Evolutionary conservation across 495 filamentous ascomycete genomes (phyloP), one percentile per base, ranked within the genome.

Genomic region (Hypoxylon lienhwacheense): DNA sequence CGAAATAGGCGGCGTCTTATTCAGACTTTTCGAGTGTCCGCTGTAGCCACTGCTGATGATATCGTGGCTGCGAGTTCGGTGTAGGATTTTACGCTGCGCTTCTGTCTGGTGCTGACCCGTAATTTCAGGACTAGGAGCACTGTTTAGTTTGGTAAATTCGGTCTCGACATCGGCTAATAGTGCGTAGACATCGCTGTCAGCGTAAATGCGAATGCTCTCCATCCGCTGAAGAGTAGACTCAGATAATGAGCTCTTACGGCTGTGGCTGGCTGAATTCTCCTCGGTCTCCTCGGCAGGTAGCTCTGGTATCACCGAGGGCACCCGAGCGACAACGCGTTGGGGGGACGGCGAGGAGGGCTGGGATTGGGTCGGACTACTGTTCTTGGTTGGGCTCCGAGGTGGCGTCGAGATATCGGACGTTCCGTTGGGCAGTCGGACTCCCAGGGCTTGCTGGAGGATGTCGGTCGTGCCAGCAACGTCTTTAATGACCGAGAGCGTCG

Each of bases 121-220:
- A 22, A 19, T 5, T 32, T 61, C 57, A n/a, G 57, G 50, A n/a
- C 45, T 53, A 12, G 42, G 26, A 21, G 55, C 64, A 3, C 43
- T 61, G 34, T 74, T 77, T 65, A 83, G 76, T 35, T 74, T 72
- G 43, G 74, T 77, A 61, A 86, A 80, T 45, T 81, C 77, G 36
- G 76, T 72, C 63, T 84, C 80, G 8, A 86, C 82, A 47, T 85
- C 82, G 2, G 75, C 76, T 21, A 86, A 63, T 5, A 86, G 72
- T 0, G 81, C 80, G 54, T 81, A 83, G 7, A 89, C 80, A 40
- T 83, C 80, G 43, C 74, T 74, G 56, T 82, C 84, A 21, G 83
- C 84, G 50, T 86, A 86, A 54, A 87, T 79, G 50, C 79, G 80
- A 53, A 88, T 88, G 44, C 81, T 85, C 64, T 87, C 77, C 17